Percentiles rank a stretch among this genome's conserved stretches.
Conservation (phyloP, 495 filamentous ascomycete species). For the Aspergillus sparsus region DNA sequence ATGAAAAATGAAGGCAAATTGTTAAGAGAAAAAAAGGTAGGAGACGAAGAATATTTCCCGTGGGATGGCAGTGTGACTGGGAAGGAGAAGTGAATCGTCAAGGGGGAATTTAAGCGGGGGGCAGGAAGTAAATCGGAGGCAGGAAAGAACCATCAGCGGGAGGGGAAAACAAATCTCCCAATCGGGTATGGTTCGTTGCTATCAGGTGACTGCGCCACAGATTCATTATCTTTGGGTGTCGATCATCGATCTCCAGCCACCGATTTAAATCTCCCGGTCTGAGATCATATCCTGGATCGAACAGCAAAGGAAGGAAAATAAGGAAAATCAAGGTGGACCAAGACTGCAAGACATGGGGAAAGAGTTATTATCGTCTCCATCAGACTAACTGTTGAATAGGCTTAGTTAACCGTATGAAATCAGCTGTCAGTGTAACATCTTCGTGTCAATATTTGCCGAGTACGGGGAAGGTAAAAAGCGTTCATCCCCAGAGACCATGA, state of each 20-base stretch:
- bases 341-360: too few relatives aligned
- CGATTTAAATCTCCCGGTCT: too few relatives aligned
- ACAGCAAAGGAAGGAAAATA: too few relatives aligned
- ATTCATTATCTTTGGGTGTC: constrained; percentile 25
- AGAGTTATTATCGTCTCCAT: too few relatives aligned
- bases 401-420: too few relatives aligned
- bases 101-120: constrained; percentile 28
- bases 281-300: too few relatives aligned
- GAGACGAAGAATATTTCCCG: neutral
- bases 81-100: constrained; percentile 7
- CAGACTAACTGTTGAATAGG: too few relatives aligned
- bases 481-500: too few relatives aligned
- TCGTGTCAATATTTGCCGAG: too few relatives aligned
- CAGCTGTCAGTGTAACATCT: too few relatives aligned
- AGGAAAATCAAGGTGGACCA: too few relatives aligned
- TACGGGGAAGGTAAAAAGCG: too few relatives aligned
- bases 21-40: constrained; percentile 1
- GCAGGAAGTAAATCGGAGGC: constrained; percentile 32
- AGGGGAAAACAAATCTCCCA: constrained; percentile 49
- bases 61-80: neutral
- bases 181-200: constrained; percentile 32
- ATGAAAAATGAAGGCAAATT: constrained; percentile 1
- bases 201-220: constrained; percentile 34
- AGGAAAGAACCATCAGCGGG: constrained; percentile 22
- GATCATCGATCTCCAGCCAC: constrained; percentile 22